A percentile compares a stretch with the other conserved stretches of the same genome.
phyloP scores from a whole-genome alignment of 495 filamentous ascomycete species.

The Penicillium atrosanguineum region DNA sequence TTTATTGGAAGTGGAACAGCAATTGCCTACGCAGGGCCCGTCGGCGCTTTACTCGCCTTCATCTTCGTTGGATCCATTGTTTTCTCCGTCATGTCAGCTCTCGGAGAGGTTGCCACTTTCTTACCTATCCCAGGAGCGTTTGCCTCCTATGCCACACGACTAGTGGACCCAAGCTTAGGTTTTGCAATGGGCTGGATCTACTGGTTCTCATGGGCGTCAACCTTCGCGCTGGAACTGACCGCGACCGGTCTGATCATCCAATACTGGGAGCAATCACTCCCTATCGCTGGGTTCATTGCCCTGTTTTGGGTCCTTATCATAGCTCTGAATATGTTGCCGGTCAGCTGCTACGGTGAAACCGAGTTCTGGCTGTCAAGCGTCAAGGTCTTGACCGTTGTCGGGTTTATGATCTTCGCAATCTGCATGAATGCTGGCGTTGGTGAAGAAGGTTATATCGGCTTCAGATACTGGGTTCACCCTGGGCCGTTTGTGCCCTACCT shows the following conservation, averaged over 20 bases:
- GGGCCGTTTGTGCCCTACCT: constrained; percentile 59
- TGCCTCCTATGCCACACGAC: constrained; percentile 64
- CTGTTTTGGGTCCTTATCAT: constrained; percentile 64
- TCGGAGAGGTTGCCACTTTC: constrained; percentile 70
- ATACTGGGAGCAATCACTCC: constrained; percentile 60
- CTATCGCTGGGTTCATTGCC: constrained; percentile 60
- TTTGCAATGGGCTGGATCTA: constrained; percentile 1
- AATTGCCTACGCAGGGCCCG: constrained; percentile 58
- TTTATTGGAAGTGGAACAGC: constrained; percentile 67
- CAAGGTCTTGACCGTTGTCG: constrained; percentile 56
- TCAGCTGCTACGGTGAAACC: constrained; percentile 50
- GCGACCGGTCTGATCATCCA: constrained; percentile 64
- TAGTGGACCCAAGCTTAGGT: constrained; percentile 61
- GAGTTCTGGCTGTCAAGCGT: constrained; percentile 58
- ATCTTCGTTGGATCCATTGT: constrained; percentile 52
- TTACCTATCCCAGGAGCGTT: constrained; percentile 69
- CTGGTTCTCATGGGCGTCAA: background rate
- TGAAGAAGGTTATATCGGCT: constrained; percentile 51
- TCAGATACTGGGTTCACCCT: constrained; percentile 59
- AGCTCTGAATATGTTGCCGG: constrained; percentile 55
- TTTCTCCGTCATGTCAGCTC: constrained; percentile 45
- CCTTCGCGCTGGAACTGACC: constrained; percentile 63
- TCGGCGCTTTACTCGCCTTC: constrained; percentile 62
- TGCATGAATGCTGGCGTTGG: constrained; percentile 58
- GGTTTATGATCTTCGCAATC: constrained; percentile 57